A percentile compares a stretch with the other conserved stretches of the same genome.
Evolutionary conservation across 2,329 filamentous ascomycete genomes (phyloP).

Genomic region (Fusarium sp.): DNA sequence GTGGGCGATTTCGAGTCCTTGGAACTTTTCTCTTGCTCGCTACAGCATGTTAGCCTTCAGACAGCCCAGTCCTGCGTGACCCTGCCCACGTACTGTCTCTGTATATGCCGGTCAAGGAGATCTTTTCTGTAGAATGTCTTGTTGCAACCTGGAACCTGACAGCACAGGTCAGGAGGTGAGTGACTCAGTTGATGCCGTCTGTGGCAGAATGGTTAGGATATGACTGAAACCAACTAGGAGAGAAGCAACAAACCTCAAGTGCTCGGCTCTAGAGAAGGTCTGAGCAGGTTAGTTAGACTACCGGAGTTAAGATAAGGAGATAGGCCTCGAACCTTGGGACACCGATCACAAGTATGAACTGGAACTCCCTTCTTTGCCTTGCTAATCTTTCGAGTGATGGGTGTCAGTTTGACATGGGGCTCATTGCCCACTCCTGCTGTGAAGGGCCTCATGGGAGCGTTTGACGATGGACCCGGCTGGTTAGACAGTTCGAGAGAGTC

Average conservation of each 20-base stretch:
- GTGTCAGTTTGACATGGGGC: constrained; percentile 62
- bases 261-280: constrained; percentile 72
- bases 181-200: constrained; percentile 72
- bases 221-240: not conserved
- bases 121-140: constrained; percentile 69
- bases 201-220: constrained; percentile 38
- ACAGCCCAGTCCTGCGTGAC: not conserved
- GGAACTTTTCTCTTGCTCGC: constrained; percentile 32
- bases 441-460: constrained; percentile 54
- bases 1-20: constrained; percentile 6
- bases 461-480: constrained; percentile 42
- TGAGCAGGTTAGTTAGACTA: constrained; percentile 39
- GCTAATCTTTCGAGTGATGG: constrained; percentile 66
- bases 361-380: constrained; percentile 69
- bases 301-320: not conserved
- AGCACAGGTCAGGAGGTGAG: constrained; percentile 62
- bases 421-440: constrained; percentile 48
- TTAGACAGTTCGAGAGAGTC: constrained; percentile 60
- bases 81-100: constrained; percentile 49
- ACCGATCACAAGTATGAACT: constrained; percentile 65
- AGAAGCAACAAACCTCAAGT: constrained; percentile 61
- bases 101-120: constrained; percentile 66
- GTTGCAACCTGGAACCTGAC: constrained; percentile 64
- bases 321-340: constrained; percentile 58
- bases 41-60: constrained; percentile 27